phyloP scores from a whole-genome alignment of 345 rosid species.

The Syzygium aromaticum region DNA sequence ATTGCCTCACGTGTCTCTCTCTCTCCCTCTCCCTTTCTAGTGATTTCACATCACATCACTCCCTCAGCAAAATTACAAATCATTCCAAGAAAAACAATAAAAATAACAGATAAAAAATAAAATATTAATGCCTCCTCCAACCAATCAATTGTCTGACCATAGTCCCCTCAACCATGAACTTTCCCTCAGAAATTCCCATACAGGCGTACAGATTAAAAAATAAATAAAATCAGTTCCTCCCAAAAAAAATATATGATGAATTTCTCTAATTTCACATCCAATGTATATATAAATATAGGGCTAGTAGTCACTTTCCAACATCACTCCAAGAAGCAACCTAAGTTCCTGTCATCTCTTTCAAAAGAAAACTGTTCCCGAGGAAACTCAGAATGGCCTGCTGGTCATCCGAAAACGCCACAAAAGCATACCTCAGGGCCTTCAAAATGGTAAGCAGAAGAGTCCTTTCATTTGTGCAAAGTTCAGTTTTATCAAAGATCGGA shows the following conservation, averaged over 20 bases:
- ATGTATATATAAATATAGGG: neutral
- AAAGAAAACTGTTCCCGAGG: neutral
- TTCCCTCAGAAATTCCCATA: neutral
- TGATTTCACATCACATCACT: neutral
- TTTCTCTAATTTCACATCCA: neutral
- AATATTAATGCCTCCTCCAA: neutral
- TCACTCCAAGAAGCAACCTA: neutral
- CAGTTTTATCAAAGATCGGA: neutral
- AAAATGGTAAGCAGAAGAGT: slow-evolving; percentile 21
- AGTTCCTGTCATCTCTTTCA: neutral
- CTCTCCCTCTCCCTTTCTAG: no score
- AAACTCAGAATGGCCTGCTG: slow-evolving; percentile 12
- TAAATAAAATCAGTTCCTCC: neutral
- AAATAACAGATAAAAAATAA: neutral
- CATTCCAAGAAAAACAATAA: neutral
- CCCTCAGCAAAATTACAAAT: neutral
- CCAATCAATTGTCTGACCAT: neutral
- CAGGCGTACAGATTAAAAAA: neutral
- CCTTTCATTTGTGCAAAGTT: neutral
- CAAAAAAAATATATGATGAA: neutral
- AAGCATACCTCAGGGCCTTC: slow-evolving; percentile 41
- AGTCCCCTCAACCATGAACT: neutral
- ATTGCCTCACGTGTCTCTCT: neutral
- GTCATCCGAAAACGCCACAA: slow-evolving; percentile 56
- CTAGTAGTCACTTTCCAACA: neutral